A percentile compares a stretch with the other conserved stretches of the same genome.
Conservation (phyloP, 345 rosid genomes). For the Populus euphratica region DNA sequence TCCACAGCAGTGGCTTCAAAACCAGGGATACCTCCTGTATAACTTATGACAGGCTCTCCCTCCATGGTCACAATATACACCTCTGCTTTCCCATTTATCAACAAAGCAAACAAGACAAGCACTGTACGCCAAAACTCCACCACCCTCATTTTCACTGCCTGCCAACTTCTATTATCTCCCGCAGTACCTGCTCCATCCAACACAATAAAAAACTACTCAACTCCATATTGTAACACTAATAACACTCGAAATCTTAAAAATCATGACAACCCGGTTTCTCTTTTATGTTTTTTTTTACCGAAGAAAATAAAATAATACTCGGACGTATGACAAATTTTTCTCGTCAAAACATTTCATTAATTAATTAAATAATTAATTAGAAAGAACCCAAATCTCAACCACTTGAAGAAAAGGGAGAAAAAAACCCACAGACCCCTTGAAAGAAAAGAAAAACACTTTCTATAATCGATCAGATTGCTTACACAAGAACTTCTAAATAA, state of each 20-base stretch:
- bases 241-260: neutral
- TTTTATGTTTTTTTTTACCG: neutral
- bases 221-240: neutral
- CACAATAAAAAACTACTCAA: constrained; percentile 10
- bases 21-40: constrained; percentile 80
- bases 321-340: neutral
- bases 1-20: constrained; percentile 87
- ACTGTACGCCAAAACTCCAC: constrained; percentile 24
- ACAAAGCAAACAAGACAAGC: constrained; percentile 33
- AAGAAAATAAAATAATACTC: neutral
- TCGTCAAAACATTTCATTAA: neutral
- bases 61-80: constrained; percentile 78
- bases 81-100: constrained; percentile 52
- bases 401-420: neutral
- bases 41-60: constrained; percentile 89
- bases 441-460: neutral
- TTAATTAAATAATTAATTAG: neutral
- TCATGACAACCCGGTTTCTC: neutral
- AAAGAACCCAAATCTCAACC: neutral
- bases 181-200: constrained; percentile 38
- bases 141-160: constrained; percentile 28
- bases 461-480: neutral
- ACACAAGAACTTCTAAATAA: neutral
- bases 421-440: neutral
- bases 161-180: constrained; percentile 18